phyloP scores from a whole-genome alignment of 2,329 filamentous ascomycete species.

The Myriangium duriaei region DNA sequence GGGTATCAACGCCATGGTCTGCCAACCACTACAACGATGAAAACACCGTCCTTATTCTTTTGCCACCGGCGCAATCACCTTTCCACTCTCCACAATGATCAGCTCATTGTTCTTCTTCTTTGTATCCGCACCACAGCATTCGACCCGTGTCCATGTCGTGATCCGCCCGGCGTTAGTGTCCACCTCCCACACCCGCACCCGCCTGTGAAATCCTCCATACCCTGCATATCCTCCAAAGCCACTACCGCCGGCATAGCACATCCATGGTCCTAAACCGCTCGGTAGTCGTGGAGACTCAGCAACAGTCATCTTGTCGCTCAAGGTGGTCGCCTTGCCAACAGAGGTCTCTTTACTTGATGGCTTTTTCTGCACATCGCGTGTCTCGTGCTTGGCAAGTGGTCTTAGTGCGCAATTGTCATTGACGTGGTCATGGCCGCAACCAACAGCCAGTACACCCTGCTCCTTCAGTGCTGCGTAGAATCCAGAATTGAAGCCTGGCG shows the following conservation, averaged over 20 bases:
- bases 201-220: slow-evolving; percentile 72
- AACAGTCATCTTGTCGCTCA: slow-evolving; percentile 15
- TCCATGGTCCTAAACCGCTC: slow-evolving; percentile 52
- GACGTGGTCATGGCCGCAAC: slow-evolving; percentile 89
- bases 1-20: too few species aligned
- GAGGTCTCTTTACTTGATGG: not conserved
- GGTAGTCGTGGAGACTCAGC: slow-evolving; percentile 28
- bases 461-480: slow-evolving; percentile 83
- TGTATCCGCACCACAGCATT: slow-evolving; percentile 42
- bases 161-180: slow-evolving; percentile 85
- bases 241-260: slow-evolving; percentile 89
- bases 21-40: too few species aligned
- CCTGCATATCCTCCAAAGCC: slow-evolving; percentile 94
- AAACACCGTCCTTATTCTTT: too few species aligned
- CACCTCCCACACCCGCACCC: slow-evolving; percentile 80
- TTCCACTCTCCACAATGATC: slow-evolving; percentile 48
- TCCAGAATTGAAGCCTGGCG: slow-evolving; percentile 79
- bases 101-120: slow-evolving; percentile 44
- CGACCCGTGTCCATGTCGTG: slow-evolving; percentile 81
- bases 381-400: slow-evolving; percentile 10
- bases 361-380: not conserved
- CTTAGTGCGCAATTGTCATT: slow-evolving; percentile 86
- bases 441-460: slow-evolving; percentile 74
- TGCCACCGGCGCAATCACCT: slow-evolving; percentile 31
- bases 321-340: not conserved